Evolutionary conservation across 106 monocot species (phyloP).

Genomic region (Acorus gramineus): DNA sequence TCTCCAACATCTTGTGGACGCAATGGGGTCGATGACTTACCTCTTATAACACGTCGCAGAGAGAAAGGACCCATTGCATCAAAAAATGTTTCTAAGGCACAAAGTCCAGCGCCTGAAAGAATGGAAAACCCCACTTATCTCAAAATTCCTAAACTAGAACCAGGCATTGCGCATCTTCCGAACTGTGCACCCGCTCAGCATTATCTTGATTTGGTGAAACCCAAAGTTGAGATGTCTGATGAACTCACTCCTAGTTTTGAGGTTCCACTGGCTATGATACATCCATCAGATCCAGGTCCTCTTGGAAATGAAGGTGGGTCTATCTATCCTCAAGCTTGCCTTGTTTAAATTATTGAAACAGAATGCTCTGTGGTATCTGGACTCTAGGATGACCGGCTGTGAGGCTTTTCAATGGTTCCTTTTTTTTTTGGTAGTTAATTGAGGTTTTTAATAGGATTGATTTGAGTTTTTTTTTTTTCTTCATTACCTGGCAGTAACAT

Average conservation of each 20-base stretch:
- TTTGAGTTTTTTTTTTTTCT: too few relatives aligned
- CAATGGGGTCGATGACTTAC: background rate
- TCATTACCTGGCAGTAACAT: too few relatives aligned
- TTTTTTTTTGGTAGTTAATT: too few relatives aligned
- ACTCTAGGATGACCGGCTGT: too few relatives aligned
- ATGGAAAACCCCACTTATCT: background rate
- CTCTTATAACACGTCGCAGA: background rate
- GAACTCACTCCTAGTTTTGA: slow-evolving; percentile 5
- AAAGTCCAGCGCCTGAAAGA: slow-evolving; percentile 4
- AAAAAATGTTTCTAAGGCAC: too few relatives aligned
- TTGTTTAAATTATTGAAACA: too few relatives aligned
- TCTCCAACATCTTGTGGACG: background rate
- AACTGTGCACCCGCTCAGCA: background rate
- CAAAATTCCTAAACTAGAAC: slow-evolving; percentile 28
- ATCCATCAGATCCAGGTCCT: background rate
- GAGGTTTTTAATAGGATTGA: too few relatives aligned
- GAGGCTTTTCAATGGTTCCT: too few relatives aligned
- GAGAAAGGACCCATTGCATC: too few relatives aligned
- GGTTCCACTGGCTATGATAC: slow-evolving; percentile 26
- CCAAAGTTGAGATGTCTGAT: background rate
- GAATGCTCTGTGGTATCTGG: too few relatives aligned
- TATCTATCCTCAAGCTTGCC: background rate
- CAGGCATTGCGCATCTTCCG: background rate
- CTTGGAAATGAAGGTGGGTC: slow-evolving; percentile 4
- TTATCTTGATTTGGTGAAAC: background rate